phyloP scores from a whole-genome alignment of 2,329 filamentous ascomycete species.

The Cylindrodendrum hubeiense region DNA sequence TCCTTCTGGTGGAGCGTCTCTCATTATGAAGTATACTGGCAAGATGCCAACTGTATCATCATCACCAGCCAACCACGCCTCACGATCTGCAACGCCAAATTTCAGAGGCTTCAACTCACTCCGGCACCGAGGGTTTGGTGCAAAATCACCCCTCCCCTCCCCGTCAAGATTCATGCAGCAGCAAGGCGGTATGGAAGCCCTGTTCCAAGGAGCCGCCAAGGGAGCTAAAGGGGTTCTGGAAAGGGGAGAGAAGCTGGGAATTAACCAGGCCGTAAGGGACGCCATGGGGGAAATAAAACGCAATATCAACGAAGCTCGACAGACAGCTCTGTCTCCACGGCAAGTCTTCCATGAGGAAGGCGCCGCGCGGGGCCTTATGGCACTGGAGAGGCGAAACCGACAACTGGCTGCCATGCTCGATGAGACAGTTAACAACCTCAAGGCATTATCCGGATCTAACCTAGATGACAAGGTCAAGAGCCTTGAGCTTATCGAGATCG shows the following conservation, averaged over 20 bases:
- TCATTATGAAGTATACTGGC: slow-evolving; percentile 80
- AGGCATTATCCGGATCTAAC: slow-evolving; percentile 66
- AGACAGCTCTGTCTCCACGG: slow-evolving; percentile 53
- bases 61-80: slow-evolving; percentile 36
- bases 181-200: slow-evolving; percentile 73
- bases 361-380: slow-evolving; percentile 54
- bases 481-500: slow-evolving; percentile 68
- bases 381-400: slow-evolving; percentile 74
- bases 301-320: slow-evolving; percentile 75
- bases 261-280: slow-evolving; percentile 85
- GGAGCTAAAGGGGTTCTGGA: slow-evolving; percentile 81
- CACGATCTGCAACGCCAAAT: slow-evolving; percentile 50
- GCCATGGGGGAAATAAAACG: slow-evolving; percentile 84
- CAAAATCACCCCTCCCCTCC: slow-evolving; percentile 60
- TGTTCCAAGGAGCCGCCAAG: slow-evolving; percentile 83
- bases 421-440: slow-evolving; percentile 73
- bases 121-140: slow-evolving; percentile 55
- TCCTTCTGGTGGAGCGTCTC: slow-evolving; percentile 69
- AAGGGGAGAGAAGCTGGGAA: slow-evolving; percentile 79
- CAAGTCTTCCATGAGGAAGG: slow-evolving; percentile 52
- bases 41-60: slow-evolving; percentile 57
- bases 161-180: slow-evolving; percentile 67
- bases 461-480: slow-evolving; percentile 62
- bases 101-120: slow-evolving; percentile 51
- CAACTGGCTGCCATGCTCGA: slow-evolving; percentile 77